These are phyloP conservation scores for Cyclotella atomus DNA, from an alignment of 108 stramenopile genomes.

Conservation along the genomic window DNA sequence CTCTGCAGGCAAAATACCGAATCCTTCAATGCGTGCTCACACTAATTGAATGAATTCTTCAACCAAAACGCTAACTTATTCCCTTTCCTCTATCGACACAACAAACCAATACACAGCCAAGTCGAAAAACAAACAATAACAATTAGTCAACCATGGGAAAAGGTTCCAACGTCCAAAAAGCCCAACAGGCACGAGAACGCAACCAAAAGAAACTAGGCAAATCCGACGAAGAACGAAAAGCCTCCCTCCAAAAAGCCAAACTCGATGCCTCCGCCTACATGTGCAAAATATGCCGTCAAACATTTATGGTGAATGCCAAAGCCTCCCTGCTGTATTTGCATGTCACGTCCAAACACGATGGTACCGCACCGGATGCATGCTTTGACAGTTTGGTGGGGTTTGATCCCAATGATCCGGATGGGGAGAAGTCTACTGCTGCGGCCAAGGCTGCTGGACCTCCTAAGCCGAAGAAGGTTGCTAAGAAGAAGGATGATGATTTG, in stretches of 20 bases:
- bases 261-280: slow-evolving; percentile 78
- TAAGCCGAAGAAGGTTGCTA: slow-evolving; percentile 57
- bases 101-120: not conserved
- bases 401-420: slow-evolving; percentile 82
- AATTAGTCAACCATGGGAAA: slow-evolving; percentile 84
- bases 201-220: slow-evolving; percentile 89
- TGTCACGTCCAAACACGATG: slow-evolving; percentile 78
- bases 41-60: too few relatives aligned
- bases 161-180: slow-evolving; percentile 91
- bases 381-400: slow-evolving; percentile 74
- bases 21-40: too few relatives aligned
- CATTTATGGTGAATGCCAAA: slow-evolving; percentile 90
- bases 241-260: slow-evolving; percentile 73
- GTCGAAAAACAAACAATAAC: too few relatives aligned
- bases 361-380: slow-evolving; percentile 56
- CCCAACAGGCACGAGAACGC: slow-evolving; percentile 79
- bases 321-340: slow-evolving; percentile 73
- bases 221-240: slow-evolving; percentile 86
- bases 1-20: too few relatives aligned
- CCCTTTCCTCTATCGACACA: too few relatives aligned
- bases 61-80: too few relatives aligned
- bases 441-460: slow-evolving; percentile 29
- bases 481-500: slow-evolving; percentile 54
- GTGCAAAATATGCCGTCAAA: slow-evolving; percentile 84
- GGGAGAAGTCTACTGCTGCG: slow-evolving; percentile 33